These are phyloP conservation scores for Teratosphaeria pseudoeucalypti DNA, from an alignment of 2,329 filamentous ascomycete species.

Conservation along the genomic window DNA sequence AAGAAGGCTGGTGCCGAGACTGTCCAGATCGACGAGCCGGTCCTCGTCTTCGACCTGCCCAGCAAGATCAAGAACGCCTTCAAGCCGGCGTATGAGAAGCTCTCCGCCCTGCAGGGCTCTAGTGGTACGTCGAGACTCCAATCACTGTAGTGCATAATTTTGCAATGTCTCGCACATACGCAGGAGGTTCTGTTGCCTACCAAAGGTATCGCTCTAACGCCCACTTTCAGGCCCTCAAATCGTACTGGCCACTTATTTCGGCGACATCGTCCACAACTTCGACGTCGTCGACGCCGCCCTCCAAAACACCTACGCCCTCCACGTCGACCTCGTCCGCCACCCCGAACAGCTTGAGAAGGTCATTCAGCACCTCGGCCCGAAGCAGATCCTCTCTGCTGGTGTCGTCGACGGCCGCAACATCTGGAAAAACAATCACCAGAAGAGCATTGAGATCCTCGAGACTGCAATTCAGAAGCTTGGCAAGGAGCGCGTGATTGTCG, in stretches of 20 bases:
- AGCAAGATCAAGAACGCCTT: slow-evolving; percentile 89
- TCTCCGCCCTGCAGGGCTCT: slow-evolving; percentile 57
- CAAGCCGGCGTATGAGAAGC: slow-evolving; percentile 93
- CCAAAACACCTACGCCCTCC: slow-evolving; percentile 67
- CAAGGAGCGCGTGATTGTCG: slow-evolving; percentile 93
- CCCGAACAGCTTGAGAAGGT: slow-evolving; percentile 93
- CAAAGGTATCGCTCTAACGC: not conserved
- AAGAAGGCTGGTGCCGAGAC: slow-evolving; percentile 93
- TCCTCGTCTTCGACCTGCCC: slow-evolving; percentile 89
- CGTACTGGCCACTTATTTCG: slow-evolving; percentile 94
- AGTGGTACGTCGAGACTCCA: slow-evolving; percentile 60
- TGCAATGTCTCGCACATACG: no score
- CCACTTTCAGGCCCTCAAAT: slow-evolving; percentile 61
- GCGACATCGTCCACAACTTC: slow-evolving; percentile 98
- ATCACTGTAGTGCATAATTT: not conserved
- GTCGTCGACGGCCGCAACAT: slow-evolving; percentile 98
- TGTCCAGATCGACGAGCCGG: slow-evolving; percentile 96
- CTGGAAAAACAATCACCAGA: slow-evolving; percentile 99
- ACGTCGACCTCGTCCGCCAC: slow-evolving; percentile 95
- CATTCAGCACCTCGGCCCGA: slow-evolving; percentile 68
- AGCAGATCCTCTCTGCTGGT: slow-evolving; percentile 87
- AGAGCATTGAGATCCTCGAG: slow-evolving; percentile 84
- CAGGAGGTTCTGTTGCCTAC: not conserved
- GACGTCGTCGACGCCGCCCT: slow-evolving; percentile 65
- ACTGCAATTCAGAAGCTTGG: slow-evolving; percentile 87